Base-by-base conservation (phyloP, 768 basidiomycete species). In the Phaeotremella skinneri region DNA sequence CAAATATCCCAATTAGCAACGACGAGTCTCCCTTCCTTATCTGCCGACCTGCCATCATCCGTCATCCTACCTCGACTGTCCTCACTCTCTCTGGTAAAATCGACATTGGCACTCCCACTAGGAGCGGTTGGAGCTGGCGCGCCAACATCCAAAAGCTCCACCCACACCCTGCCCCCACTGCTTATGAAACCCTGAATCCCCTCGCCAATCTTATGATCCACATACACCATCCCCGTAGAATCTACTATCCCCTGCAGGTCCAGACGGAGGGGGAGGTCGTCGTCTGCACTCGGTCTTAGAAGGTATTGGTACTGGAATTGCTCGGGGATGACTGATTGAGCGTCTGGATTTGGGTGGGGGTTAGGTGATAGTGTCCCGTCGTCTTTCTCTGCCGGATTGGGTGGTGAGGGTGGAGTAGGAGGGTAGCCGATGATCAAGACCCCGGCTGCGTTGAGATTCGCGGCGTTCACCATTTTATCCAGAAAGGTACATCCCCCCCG, bases 401-500 rank as follows among this genome's bases (percentile, higher is more conserved):
- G n/a, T n/a, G n/a, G n/a, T n/a, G n/a, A n/a, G n/a, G n/a, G n/a
- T 30, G 17, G n/a, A 9, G 43, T 25, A 2, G 59, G 59, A 2
- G 67, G 53, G n/a, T 49, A 32, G 3, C 70, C 73, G 32, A 88
- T 78, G 42, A 94, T 85, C 14, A 98, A 77, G 7, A 92, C 83
- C 1, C 90, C 93, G 0, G 82, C 82, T 3, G 91, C 90, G 1
- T 84, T 87, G 0, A 86, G 88, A 7, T 80, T 78, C 17, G 82
- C 81, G 3, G 91, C 92, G 45, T 81, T 62, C 13, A 84, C 50
- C 16, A 93, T 80, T 78, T 99, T 99, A 64, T 89, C 83, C 14
- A 90, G 76, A 78, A 98, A 97, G 7, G 91, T 87, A 76, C 94
- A 98, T 3, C 81, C 83, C 4, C 94, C 94, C 27, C 94, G 83